A percentile compares a stretch with the other conserved stretches of the same genome.
phyloP scores from a whole-genome alignment of 1,284 basidiomycete species.

The Leccinum subrobustum region DNA sequence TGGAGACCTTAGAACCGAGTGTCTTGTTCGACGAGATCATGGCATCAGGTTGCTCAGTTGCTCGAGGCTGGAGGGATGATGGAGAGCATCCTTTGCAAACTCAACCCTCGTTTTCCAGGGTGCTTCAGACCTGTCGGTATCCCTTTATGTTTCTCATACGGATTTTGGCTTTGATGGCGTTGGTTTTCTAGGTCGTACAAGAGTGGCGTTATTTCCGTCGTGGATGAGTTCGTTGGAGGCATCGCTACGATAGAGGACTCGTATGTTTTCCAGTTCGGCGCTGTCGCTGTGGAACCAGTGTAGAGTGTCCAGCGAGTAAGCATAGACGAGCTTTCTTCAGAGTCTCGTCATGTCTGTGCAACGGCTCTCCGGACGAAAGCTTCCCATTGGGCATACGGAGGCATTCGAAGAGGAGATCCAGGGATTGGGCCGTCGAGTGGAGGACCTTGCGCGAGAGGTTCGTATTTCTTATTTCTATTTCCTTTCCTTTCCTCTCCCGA shows the following conservation, averaged over 20 bases:
- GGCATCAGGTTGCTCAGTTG: slow-evolving; percentile 46
- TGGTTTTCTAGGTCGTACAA: slow-evolving; percentile 56
- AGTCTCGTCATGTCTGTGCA: slow-evolving; percentile 21
- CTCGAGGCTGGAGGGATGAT: slow-evolving; percentile 15
- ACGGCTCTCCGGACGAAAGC: slow-evolving; percentile 17
- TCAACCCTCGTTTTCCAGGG: slow-evolving; percentile 54
- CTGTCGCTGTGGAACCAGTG: slow-evolving; percentile 1
- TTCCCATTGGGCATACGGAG: slow-evolving; percentile 17
- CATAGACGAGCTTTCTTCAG: slow-evolving; percentile 20
- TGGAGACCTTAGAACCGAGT: slow-evolving; percentile 48
- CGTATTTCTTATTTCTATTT: background rate
- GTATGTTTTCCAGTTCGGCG: slow-evolving; percentile 14
- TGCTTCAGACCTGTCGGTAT: slow-evolving; percentile 59
- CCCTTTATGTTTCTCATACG: background rate
- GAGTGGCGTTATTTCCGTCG: slow-evolving; percentile 55
- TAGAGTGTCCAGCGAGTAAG: slow-evolving; percentile 15
- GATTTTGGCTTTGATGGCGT: slow-evolving; percentile 5
- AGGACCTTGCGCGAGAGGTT: slow-evolving; percentile 22
- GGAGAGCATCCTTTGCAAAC: slow-evolving; percentile 31
- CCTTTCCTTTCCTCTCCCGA: background rate
- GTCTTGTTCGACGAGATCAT: slow-evolving; percentile 55
- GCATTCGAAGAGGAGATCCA: slow-evolving; percentile 14
- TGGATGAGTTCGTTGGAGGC: slow-evolving; percentile 70
- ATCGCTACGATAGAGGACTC: slow-evolving; percentile 67
- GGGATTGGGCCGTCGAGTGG: slow-evolving; percentile 12